These are phyloP conservation scores for Botrytis fragariae DNA, from an alignment of 2,329 filamentous ascomycete genomes.

Conservation along the genomic window DNA sequence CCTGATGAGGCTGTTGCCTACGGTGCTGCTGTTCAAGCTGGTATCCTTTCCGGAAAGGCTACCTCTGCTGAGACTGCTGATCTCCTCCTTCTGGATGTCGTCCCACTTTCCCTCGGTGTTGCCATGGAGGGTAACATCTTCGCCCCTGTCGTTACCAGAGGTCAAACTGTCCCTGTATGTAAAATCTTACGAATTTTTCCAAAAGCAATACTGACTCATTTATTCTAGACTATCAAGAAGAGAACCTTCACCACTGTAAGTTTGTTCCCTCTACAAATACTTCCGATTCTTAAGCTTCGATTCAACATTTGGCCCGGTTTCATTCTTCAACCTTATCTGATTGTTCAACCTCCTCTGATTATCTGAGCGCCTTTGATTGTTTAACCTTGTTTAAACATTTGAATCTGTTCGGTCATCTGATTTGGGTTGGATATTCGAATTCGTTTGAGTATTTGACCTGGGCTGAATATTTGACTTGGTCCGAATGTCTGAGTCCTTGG, in stretches of 20 bases:
- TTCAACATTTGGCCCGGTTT: background rate
- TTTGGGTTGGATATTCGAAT: background rate
- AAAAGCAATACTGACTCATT: constrained; percentile 47
- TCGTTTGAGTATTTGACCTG: background rate
- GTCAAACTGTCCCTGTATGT: constrained; percentile 71
- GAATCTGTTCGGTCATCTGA: background rate
- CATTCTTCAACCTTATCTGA: background rate
- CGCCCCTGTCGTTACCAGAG: constrained; percentile 83
- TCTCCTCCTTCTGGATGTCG: constrained; percentile 92
- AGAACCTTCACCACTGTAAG: constrained; percentile 11
- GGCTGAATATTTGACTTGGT: too few species aligned
- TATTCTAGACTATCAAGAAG: background rate
- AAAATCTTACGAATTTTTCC: constrained; percentile 47
- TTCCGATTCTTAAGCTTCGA: background rate
- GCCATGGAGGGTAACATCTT: constrained; percentile 99
- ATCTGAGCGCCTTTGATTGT: too few species aligned
- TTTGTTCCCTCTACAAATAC: accelerated
- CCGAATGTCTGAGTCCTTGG: too few species aligned
- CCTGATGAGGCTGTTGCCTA: constrained; percentile 99
- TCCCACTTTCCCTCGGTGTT: constrained; percentile 94
- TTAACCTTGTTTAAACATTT: background rate
- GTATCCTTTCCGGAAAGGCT: constrained; percentile 97
- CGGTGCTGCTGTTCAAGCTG: constrained; percentile 97
- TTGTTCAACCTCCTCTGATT: background rate
- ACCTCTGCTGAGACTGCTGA: constrained; percentile 92